Evolutionary conservation across 1,284 basidiomycete species (phyloP).

Genomic region (Puccinia hordei): DNA sequence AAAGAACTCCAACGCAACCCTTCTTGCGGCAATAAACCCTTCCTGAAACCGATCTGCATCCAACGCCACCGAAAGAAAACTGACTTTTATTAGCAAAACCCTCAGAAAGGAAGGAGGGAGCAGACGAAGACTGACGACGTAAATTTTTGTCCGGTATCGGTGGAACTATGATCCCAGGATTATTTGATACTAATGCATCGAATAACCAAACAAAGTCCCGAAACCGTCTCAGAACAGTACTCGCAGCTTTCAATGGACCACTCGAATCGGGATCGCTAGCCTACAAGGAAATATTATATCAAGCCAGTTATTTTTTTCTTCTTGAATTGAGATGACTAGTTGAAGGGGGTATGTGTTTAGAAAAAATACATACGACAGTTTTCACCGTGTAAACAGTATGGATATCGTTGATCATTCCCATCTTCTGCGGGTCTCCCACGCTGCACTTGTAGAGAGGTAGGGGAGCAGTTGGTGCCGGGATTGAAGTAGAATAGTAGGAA

Average conservation of each 20-base stretch:
- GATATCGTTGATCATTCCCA: slow-evolving; percentile 85
- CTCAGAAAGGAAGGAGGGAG: background rate
- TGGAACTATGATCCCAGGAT: slow-evolving; percentile 94
- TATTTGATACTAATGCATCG: slow-evolving; percentile 83
- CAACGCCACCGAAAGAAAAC: background rate
- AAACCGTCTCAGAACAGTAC: slow-evolving; percentile 83
- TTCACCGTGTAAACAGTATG: slow-evolving; percentile 94
- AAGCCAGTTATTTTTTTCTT: slow-evolving; percentile 18
- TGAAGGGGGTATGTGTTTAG: background rate
- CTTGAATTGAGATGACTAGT: background rate
- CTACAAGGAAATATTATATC: slow-evolving; percentile 17
- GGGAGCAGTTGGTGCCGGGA: background rate
- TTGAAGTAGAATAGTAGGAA: background rate
- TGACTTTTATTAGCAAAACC: background rate
- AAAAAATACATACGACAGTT: slow-evolving; percentile 67
- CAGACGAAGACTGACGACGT: slow-evolving; percentile 65
- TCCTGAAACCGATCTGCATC: slow-evolving; percentile 59
- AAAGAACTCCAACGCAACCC: slow-evolving; percentile 60
- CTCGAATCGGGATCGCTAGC: slow-evolving; percentile 53
- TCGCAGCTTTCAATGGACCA: slow-evolving; percentile 52
- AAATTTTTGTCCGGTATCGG: slow-evolving; percentile 94
- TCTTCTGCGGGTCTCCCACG: slow-evolving; percentile 88
- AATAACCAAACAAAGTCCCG: slow-evolving; percentile 97
- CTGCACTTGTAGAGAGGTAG: slow-evolving; percentile 68
- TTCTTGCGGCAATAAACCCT: slow-evolving; percentile 61